These are phyloP conservation scores for Ambrosiella xylebori DNA, from an alignment of 2,329 filamentous ascomycete species.

Conservation along the genomic window DNA sequence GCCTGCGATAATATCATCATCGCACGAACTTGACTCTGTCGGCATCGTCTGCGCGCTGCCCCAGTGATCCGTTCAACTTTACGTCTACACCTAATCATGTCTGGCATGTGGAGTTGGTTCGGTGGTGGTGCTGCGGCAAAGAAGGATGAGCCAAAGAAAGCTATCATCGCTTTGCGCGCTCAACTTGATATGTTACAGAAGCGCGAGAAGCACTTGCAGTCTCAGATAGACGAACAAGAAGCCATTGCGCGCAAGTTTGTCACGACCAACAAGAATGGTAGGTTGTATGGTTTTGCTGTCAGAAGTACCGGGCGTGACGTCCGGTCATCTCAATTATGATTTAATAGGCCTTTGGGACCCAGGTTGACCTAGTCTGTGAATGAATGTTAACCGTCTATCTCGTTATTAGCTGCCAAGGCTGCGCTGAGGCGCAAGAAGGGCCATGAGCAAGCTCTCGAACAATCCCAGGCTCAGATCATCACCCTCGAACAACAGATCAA, in stretches of 20 bases:
- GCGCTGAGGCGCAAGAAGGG: conserved; percentile 88
- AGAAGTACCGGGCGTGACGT: neutral
- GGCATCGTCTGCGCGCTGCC: too few relatives aligned
- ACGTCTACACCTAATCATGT: too few relatives aligned
- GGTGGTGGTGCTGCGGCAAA: conserved; percentile 67
- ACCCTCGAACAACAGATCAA: conserved; percentile 93
- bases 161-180: conserved; percentile 70
- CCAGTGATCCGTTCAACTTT: too few relatives aligned
- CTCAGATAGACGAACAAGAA: conserved; percentile 87
- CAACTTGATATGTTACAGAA: conserved; percentile 98
- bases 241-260: conserved; percentile 77
- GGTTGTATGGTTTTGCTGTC: conserved; percentile 17
- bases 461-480: conserved; percentile 75
- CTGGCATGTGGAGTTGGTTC: conserved; percentile 62
- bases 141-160: conserved; percentile 93
- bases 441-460: conserved; percentile 79
- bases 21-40: too few relatives aligned
- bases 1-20: too few relatives aligned
- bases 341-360: neutral
- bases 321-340: too few relatives aligned
- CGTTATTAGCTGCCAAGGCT: conserved; percentile 58
- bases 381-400: neutral
- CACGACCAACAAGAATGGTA: conserved; percentile 78
- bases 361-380: neutral
- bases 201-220: conserved; percentile 77